Percentiles rank a stretch among this genome's conserved stretches.
Evolutionary conservation across 306 rosid genomes (phyloP).

Genomic region (Malus asiatica): DNA sequence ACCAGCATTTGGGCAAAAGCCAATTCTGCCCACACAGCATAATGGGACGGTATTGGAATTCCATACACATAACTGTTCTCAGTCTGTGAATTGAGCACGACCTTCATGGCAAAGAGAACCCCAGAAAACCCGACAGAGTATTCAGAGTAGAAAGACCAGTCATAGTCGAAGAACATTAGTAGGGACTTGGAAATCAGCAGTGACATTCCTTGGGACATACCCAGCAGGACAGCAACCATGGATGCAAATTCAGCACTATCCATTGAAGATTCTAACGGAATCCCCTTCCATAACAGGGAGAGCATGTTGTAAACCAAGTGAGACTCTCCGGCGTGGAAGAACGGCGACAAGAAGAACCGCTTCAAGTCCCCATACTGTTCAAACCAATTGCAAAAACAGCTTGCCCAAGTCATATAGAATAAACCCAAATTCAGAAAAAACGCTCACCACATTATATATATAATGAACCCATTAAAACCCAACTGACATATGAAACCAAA

Average conservation of each 20-base stretch:
- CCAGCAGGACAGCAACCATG: slow-evolving; percentile 56
- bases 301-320: slow-evolving; percentile 87
- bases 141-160: slow-evolving; percentile 50
- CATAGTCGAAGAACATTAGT: slow-evolving; percentile 53
- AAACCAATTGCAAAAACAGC: background rate
- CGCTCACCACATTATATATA: background rate
- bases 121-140: slow-evolving; percentile 87
- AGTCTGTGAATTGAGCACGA: slow-evolving; percentile 55
- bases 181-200: slow-evolving; percentile 61
- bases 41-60: slow-evolving; percentile 49
- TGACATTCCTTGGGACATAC: slow-evolving; percentile 70
- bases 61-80: slow-evolving; percentile 45
- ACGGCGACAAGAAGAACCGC: slow-evolving; percentile 69
- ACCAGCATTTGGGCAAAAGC: slow-evolving; percentile 60
- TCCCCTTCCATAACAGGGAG: slow-evolving; percentile 90
- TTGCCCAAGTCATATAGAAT: background rate
- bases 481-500: background rate
- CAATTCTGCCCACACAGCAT: slow-evolving; percentile 87
- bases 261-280: slow-evolving; percentile 62
- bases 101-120: slow-evolving; percentile 87
- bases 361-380: slow-evolving; percentile 59
- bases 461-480: background rate
- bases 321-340: slow-evolving; percentile 73
- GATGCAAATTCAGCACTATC: slow-evolving; percentile 60
- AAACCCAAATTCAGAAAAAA: background rate